Conservation (phyloP, 2,329 filamentous ascomycete species). For the Chaetomiaceae sp. region DNA sequence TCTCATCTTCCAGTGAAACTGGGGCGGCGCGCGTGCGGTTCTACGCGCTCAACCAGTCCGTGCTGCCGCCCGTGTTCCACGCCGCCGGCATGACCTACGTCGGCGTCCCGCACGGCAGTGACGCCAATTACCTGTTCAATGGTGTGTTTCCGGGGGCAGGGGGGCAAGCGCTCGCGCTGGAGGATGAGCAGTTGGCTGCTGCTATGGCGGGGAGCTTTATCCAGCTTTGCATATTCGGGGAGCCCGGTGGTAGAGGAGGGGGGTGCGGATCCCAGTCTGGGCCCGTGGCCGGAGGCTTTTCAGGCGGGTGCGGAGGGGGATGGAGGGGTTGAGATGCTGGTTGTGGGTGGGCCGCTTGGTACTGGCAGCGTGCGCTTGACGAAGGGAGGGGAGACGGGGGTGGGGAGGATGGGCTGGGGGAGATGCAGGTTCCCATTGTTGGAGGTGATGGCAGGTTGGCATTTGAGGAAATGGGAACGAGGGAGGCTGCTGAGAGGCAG, state of each 20-base stretch:
- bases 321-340: slow-evolving; percentile 12
- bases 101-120: slow-evolving; percentile 23
- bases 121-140: slow-evolving; percentile 26
- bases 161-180: slow-evolving; percentile 9
- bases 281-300: slow-evolving; percentile 8
- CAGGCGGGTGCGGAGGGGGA: neutral
- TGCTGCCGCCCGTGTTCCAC: slow-evolving; percentile 23
- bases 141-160: slow-evolving; percentile 19
- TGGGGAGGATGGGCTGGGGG: neutral
- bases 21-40: slow-evolving; percentile 16
- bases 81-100: slow-evolving; percentile 25
- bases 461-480: slow-evolving; percentile 16
- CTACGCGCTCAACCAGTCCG: slow-evolving; percentile 28
- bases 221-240: neutral
- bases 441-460: slow-evolving; percentile 6
- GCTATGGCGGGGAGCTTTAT: neutral
- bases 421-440: slow-evolving; percentile 13
- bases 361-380: slow-evolving; percentile 8
- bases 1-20: no score
- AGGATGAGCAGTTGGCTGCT: slow-evolving; percentile 10
- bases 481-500: slow-evolving; percentile 6
- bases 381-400: neutral
- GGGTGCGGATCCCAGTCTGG: neutral
- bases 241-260: neutral
- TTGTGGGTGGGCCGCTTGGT: slow-evolving; percentile 23